Base-by-base conservation (phyloP, 169 alveolate species). In the Cryptosporidium canis region DNA sequence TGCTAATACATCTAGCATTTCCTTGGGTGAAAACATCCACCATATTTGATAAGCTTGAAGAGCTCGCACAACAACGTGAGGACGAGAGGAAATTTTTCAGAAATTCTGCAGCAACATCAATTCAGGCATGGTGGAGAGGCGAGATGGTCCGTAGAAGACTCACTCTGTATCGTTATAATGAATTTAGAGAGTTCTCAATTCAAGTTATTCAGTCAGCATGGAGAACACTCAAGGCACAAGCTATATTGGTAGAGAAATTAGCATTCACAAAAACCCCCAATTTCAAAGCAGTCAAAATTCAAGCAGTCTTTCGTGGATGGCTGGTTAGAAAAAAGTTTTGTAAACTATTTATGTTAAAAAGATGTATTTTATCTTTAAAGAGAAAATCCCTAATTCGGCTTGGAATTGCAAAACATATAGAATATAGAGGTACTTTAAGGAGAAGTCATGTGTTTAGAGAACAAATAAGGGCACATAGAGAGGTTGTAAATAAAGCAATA, bases 71-170 rank as follows among this genome's bases (percentile, higher is more conserved):
- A 58, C 70, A 77, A 21, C 87, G 87, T 29, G 87, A 77, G 37
- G 71, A 77, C 24, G 87, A 77, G 43, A 56, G 72, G 8, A 55
- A 63, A 77, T 77, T 77, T 64, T 55, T 77, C 18, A 9, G 87
- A 31, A 77, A 77, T 77, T 58, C 53, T 21, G 87, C 87, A 31
- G 87, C 87, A 6, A 77, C 87, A 21, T 55, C 87, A 41, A 77
- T 77, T 37, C 87, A 77, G 27, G 72, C 87, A 9, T 77, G 87
- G 87, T 77, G 87, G 87, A 77, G 87, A 77, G 87, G 87, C 11
- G 87, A 77, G 37, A 77, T 77, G 87, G 87, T 77, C n/a, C 87
- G 87, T 6, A 14, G 87, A 58, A 77, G 72, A 33, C 44, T 77
- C 27, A 39, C 55, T 16, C 39, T 77, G 12, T 61, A 58, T 44